Percentiles rank a stretch among this genome's conserved stretches.
phyloP scores from a whole-genome alignment of 805 yeast genomes.

The Sungouiozyma intestinalis region DNA sequence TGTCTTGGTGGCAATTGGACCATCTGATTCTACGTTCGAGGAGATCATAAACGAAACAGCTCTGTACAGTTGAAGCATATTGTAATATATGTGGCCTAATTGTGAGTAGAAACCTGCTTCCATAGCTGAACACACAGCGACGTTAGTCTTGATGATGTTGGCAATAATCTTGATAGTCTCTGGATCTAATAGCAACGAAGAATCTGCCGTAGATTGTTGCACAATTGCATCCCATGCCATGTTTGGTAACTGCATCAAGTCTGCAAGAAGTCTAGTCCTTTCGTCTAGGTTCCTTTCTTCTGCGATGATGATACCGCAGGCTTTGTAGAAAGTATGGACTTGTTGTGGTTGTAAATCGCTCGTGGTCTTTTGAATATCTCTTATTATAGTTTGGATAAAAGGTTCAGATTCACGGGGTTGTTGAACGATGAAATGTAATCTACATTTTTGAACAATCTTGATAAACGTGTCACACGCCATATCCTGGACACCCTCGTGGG shows the following conservation, averaged over 20 bases:
- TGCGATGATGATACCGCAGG: conserved; percentile 86
- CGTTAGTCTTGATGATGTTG: conserved; percentile 89
- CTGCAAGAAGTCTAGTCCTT: conserved; percentile 61
- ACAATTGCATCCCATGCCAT: conserved; percentile 90
- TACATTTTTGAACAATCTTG: conserved; percentile 90
- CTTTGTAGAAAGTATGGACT: conserved; percentile 94
- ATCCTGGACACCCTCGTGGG: conserved; percentile 99
- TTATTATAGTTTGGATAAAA: conserved; percentile 80
- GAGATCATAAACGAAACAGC: conserved; percentile 85
- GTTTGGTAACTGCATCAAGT: conserved; percentile 85
- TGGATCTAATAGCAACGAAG: conserved; percentile 60
- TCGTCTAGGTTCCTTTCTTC: conserved; percentile 67
- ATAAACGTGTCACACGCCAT: conserved; percentile 99
- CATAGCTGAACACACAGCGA: conserved; percentile 86
- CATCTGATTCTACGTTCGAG: conserved; percentile 66
- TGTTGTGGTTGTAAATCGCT: conserved; percentile 94
- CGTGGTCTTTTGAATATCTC: conserved; percentile 73
- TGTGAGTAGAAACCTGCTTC: conserved; percentile 89
- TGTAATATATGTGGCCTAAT: conserved; percentile 73
- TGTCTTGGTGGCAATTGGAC: conserved; percentile 84
- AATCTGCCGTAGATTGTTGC: conserved; percentile 74
- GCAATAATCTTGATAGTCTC: conserved; percentile 90
- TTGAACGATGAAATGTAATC: conserved; percentile 82
- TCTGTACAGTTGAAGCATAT: conserved; percentile 79
- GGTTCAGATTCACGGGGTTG: conserved; percentile 84